These are phyloP conservation scores for Botrytis sinoallii DNA, from an alignment of 2,329 filamentous ascomycete genomes.

Conservation along the genomic window DNA sequence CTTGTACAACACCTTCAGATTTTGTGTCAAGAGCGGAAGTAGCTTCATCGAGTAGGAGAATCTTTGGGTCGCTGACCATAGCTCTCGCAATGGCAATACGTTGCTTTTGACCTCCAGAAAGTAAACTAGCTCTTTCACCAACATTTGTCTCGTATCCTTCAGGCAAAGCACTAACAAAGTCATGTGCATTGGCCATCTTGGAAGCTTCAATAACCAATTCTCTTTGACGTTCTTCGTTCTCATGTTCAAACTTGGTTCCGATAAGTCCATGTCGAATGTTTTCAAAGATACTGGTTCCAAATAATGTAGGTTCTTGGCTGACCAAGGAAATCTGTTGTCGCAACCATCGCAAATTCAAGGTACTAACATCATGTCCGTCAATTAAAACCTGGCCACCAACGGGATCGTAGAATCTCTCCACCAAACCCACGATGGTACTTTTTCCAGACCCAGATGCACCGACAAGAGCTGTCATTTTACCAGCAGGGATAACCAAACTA, in stretches of 20 bases:
- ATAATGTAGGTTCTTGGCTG: conserved; percentile 88
- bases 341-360: conserved; percentile 83
- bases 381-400: conserved; percentile 75
- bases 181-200: conserved; percentile 88
- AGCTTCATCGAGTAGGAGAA: conserved; percentile 90
- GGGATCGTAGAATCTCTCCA: conserved; percentile 92
- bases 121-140: conserved; percentile 87
- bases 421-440: conserved; percentile 86
- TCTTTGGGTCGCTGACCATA: conserved; percentile 85
- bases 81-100: conserved; percentile 92
- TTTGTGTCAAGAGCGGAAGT: conserved; percentile 93
- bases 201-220: conserved; percentile 77
- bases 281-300: conserved; percentile 81
- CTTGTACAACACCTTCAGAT: conserved; percentile 91
- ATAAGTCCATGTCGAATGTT: conserved; percentile 92
- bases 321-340: conserved; percentile 90
- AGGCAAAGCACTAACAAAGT: conserved; percentile 78
- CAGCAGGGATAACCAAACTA: conserved; percentile 74
- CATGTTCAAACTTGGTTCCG: conserved; percentile 72
- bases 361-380: conserved; percentile 78
- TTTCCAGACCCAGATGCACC: conserved; percentile 94
- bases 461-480: conserved; percentile 89
- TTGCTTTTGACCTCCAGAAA: conserved; percentile 95
- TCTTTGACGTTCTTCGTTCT: conserved; percentile 62
- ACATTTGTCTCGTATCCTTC: conserved; percentile 92